Evolutionary conservation across 495 filamentous ascomycete genomes (phyloP), one percentile per base, ranked within the genome.

Genomic region (Margaritispora aquatica): DNA sequence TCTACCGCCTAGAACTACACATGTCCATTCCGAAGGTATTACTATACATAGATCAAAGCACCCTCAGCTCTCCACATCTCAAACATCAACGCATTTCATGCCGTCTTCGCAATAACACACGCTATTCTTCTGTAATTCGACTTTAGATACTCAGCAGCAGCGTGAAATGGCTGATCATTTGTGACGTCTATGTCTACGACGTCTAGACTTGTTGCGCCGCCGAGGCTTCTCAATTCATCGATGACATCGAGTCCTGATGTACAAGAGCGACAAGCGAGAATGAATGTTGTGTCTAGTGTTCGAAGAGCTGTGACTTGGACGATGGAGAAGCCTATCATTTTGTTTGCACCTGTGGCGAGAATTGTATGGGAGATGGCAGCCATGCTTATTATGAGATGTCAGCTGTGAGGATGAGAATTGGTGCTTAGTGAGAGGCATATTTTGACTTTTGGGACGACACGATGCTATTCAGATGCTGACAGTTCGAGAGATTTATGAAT

Each of bases 51-150:
- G n/a, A n/a, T n/a, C n/a, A n/a, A n/a, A 17, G 55, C 67, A 55
- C 69, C 66, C 55, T 75, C 69, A 34, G 52, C 56, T 4, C 60
- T 62, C 61, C 71, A 70, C 58, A 72, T 63, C 34, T 72, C 64
- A n/a, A 70, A 62, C 4, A 63, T 72, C 20, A 74, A 52, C 34
- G 67, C 66, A 55, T 75, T 75, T 36, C 73, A 29, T 1, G 64
- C 72, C 7, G 67, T 60, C 58, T 74, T 73, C 48, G 54, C 59
- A 29, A 66, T 47, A 5, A 55, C 55, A 49, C 71, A 74, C 10
- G 68, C 58, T 3, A 64, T 21, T n/a, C 80, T 80, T 49, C 84
- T 78, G 48, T 73, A 68, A 55, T 80, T 75, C 24, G 70, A 63
- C 26, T 77, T 65, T 19, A 83, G 69, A 41, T 73, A 70, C 41